A percentile compares a stretch with the other conserved stretches of the same genome.
Conservation (phyloP, 2,329 filamentous ascomycete species). For the Sporothrix euskadiensis region DNA sequence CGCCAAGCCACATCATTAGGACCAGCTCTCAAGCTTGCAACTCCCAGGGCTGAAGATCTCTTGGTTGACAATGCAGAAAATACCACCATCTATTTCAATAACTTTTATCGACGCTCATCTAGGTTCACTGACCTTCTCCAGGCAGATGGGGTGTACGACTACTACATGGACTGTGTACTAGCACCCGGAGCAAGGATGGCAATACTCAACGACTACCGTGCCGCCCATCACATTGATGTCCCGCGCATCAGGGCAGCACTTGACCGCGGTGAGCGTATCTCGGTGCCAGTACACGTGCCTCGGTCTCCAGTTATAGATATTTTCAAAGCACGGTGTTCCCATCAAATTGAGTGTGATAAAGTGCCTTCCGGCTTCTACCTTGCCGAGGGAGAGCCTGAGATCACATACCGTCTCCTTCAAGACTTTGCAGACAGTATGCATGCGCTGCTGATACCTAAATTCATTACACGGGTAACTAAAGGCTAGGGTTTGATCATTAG, state of each 20-base stretch:
- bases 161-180: neutral
- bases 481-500: too few relatives aligned
- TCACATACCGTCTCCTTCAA: neutral
- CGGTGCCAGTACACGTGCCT: neutral
- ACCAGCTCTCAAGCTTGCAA: neutral
- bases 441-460: neutral
- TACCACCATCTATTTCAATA: neutral
- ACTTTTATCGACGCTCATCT: neutral
- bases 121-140: neutral
- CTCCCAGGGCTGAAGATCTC: neutral
- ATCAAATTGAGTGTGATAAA: neutral
- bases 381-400: neutral
- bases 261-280: neutral
- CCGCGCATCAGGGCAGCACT: neutral
- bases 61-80: neutral
- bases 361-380: neutral
- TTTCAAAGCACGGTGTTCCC: neutral
- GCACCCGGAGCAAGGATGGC: neutral
- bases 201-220: neutral
- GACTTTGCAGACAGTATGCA: neutral
- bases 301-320: neutral
- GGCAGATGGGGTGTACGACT: neutral
- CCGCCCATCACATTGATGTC: neutral
- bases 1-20: neutral
- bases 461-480: too few relatives aligned